Evolutionary conservation across 78 protist species (phyloP).

Genomic region (Pigoraptor vietnamica): DNA sequence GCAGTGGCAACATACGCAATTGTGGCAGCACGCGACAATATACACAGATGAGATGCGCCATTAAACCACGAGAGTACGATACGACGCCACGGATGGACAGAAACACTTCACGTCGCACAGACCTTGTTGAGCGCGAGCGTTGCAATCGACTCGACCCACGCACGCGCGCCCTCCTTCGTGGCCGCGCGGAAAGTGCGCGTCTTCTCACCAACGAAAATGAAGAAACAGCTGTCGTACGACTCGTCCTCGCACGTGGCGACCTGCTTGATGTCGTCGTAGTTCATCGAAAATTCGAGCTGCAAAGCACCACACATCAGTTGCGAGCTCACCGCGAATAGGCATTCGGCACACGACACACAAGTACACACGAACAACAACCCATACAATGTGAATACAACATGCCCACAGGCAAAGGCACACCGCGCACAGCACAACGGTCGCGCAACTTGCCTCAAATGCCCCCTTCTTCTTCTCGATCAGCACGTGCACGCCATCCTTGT

Average conservation of each 20-base stretch:
- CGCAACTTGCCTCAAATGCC: background rate
- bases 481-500: background rate
- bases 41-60: no score
- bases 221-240: background rate
- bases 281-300: background rate
- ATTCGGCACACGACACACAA: no score
- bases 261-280: background rate
- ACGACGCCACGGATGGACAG: no score
- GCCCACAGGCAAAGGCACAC: background rate
- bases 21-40: no score
- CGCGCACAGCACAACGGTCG: background rate
- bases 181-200: background rate
- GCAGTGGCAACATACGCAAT: no score
- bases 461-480: background rate
- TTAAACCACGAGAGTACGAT: no score
- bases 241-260: background rate
- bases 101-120: no score
- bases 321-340: no score
- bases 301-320: background rate
- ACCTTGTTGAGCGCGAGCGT: background rate
- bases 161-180: background rate
- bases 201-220: background rate
- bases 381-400: no score
- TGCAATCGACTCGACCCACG: background rate
- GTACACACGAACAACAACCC: no score